Conservation (phyloP, 2,329 filamentous ascomycete genomes). For the Incumbomyces delicatus region DNA sequence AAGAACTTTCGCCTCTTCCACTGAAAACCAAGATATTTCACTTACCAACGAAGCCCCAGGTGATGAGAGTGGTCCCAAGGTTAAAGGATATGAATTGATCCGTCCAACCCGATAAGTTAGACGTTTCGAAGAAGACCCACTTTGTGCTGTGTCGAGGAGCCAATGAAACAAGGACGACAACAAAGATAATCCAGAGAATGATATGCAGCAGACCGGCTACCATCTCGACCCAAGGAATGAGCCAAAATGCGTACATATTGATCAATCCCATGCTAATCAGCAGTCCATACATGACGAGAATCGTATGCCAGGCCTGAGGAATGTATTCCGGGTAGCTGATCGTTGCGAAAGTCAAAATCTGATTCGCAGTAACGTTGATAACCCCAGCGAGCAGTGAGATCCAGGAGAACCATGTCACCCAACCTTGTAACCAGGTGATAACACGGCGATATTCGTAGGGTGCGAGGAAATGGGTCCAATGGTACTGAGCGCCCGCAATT, state of each 20-base stretch:
- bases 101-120: constrained; percentile 25
- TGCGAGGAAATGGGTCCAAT: constrained; percentile 31
- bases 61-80: constrained; percentile 28
- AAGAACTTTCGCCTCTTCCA: too few relatives aligned
- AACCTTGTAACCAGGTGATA: constrained; percentile 29
- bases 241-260: constrained; percentile 25
- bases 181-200: constrained; percentile 28
- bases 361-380: constrained; percentile 27
- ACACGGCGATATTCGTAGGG: constrained; percentile 24
- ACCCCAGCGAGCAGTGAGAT: constrained; percentile 25
- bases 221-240: constrained; percentile 33
- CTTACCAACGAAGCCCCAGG: constrained; percentile 23
- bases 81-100: constrained; percentile 27
- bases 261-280: constrained; percentile 24
- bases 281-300: constrained; percentile 30
- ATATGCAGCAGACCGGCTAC: constrained; percentile 28
- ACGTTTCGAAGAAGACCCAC: constrained; percentile 25
- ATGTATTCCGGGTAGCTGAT: constrained; percentile 25
- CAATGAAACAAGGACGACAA: constrained; percentile 26
- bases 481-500: constrained; percentile 35
- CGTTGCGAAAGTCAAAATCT: constrained; percentile 27
- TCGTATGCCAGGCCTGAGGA: constrained; percentile 29
- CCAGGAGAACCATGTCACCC: constrained; percentile 36
- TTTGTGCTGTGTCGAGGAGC: constrained; percentile 25
- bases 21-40: too few relatives aligned